Evolutionary conservation across 768 basidiomycete genomes (phyloP).

Genomic region (Kwoniella heveanensis): DNA sequence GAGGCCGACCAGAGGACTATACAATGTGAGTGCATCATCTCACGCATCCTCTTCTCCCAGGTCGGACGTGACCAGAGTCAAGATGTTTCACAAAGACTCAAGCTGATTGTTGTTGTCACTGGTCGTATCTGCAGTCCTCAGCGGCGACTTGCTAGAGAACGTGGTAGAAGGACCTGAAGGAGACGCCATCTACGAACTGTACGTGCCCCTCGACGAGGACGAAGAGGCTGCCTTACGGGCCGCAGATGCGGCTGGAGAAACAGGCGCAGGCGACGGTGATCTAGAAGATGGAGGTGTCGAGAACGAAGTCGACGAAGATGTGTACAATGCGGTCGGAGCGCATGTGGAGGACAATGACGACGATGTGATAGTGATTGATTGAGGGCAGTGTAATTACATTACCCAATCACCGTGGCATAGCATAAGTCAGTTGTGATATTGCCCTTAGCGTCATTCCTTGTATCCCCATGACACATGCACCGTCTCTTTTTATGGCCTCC

Average conservation of each 20-base stretch:
- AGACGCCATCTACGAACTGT: conserved; percentile 53
- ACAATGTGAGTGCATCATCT: conserved; percentile 24
- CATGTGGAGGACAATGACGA: conserved; percentile 7
- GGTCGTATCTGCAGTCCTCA: conserved; percentile 32
- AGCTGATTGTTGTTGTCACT: neutral
- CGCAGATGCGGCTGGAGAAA: neutral
- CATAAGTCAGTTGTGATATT: too few relatives aligned
- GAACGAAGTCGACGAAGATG: conserved; percentile 4
- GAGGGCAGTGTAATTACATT: neutral
- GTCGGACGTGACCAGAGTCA: too few relatives aligned
- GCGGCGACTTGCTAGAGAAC: conserved; percentile 49
- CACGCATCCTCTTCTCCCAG: too few relatives aligned
- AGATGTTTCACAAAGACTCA: too few relatives aligned
- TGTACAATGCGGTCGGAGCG: neutral
- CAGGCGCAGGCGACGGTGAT: neutral
- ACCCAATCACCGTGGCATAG: too few relatives aligned
- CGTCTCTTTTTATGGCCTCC: too few relatives aligned
- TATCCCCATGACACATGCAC: too few relatives aligned
- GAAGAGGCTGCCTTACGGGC: conserved; percentile 5
- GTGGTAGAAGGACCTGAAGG: conserved; percentile 54
- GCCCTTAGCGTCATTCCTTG: too few relatives aligned
- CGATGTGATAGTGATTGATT: neutral
- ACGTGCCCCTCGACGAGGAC: conserved; percentile 35
- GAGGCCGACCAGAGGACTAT: conserved; percentile 24
- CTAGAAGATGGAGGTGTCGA: neutral